These are phyloP conservation scores for Przewalskia tangutica DNA, from an alignment of 257 asterid genomes.

Conservation along the genomic window DNA sequence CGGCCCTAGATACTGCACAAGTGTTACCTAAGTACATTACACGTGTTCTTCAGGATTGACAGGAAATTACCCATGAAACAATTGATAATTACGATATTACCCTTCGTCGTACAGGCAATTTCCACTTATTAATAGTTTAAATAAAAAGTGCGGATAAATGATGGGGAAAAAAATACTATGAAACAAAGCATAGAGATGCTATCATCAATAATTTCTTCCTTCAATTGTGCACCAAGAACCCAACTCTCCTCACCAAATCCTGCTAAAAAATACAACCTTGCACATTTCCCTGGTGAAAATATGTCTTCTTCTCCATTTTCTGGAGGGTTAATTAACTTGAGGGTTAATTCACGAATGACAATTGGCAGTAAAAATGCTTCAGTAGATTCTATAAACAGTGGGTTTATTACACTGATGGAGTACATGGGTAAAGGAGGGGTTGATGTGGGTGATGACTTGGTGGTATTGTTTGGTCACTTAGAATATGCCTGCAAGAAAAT, in stretches of 20 bases:
- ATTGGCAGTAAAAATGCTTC: not conserved
- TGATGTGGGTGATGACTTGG: slow-evolving; percentile 66
- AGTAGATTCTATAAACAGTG: slow-evolving; percentile 18
- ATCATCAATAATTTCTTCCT: slow-evolving; percentile 24
- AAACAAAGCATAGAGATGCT: slow-evolving; percentile 26
- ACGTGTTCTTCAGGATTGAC: too few species aligned
- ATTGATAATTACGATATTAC: too few species aligned
- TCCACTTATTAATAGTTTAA: too few species aligned
- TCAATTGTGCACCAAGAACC: slow-evolving; percentile 22
- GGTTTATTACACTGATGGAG: slow-evolving; percentile 57
- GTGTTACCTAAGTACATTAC: too few species aligned
- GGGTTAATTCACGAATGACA: slow-evolving; percentile 22
- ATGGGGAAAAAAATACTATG: too few species aligned
- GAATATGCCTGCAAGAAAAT: slow-evolving; percentile 78
- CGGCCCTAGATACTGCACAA: too few species aligned
- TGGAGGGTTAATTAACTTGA: slow-evolving; percentile 30
- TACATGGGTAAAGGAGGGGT: slow-evolving; percentile 50
- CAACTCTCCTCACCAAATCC: slow-evolving; percentile 18
- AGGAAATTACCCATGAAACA: too few species aligned
- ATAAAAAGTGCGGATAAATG: not conserved
- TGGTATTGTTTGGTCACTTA: slow-evolving; percentile 51
- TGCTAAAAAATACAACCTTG: slow-evolving; percentile 14
- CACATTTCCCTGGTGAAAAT: slow-evolving; percentile 12
- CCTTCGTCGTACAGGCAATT: too few species aligned
- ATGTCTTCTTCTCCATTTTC: slow-evolving; percentile 31